These are phyloP conservation scores for Auriscalpium microsporum DNA, from an alignment of 768 basidiomycete genomes.

Conservation along the genomic window DNA sequence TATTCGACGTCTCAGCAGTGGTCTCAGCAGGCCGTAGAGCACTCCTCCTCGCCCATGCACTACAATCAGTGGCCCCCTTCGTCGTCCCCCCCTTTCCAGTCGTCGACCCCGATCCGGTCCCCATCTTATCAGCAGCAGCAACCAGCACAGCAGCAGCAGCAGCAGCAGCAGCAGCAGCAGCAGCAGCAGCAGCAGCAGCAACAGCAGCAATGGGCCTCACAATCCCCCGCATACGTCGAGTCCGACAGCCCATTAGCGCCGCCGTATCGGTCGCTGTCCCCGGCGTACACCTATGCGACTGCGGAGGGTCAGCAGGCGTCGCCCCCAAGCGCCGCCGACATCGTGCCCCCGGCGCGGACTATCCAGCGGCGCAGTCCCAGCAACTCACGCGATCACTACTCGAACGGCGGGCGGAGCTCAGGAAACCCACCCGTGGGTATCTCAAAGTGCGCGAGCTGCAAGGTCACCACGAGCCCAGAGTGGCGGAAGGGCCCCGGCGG, in stretches of 20 bases:
- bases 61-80: constrained; percentile 15
- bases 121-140: constrained; percentile 14
- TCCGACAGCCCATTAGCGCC: constrained; percentile 16
- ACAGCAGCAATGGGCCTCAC: constrained; percentile 33
- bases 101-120: constrained; percentile 22
- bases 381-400: constrained; percentile 38
- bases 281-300: constrained; percentile 14
- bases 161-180: constrained; percentile 22
- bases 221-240: constrained; percentile 32
- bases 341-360: constrained; percentile 50
- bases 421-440: constrained; percentile 71
- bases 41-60: constrained; percentile 29
- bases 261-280: constrained; percentile 15
- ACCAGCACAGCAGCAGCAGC: no score
- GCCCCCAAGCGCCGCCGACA: constrained; percentile 25
- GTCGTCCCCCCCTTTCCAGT: constrained; percentile 7
- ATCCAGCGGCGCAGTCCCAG: constrained; percentile 37
- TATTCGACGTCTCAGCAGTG: constrained; percentile 12
- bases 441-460: constrained; percentile 70
- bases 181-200: no score
- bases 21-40: constrained; percentile 11
- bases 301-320: constrained; percentile 19
- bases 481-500: constrained; percentile 90
- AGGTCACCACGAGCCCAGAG: constrained; percentile 74
- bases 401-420: constrained; percentile 35